phyloP scores from a whole-genome alignment of 495 filamentous ascomycete genomes.

The Hypoxylon cercidicola region DNA sequence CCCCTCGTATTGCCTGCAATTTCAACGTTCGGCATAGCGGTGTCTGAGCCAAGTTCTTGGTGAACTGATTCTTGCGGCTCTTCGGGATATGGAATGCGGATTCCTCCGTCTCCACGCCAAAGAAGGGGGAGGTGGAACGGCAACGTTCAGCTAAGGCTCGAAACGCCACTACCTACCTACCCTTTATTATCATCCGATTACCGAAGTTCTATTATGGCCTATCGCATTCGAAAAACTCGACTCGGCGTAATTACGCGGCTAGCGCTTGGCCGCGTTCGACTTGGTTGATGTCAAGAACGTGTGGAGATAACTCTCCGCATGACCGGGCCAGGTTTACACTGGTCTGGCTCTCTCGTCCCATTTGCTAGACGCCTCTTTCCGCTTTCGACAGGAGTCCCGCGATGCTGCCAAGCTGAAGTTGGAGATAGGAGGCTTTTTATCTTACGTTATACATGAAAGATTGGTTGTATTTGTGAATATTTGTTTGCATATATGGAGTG shows the following conservation, averaged over 20 bases:
- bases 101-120: not conserved
- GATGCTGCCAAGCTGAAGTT: not conserved
- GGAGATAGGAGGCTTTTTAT: slow-evolving; percentile 3
- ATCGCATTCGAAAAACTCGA: not conserved
- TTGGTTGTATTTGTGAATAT: slow-evolving; percentile 15
- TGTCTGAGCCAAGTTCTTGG: not conserved
- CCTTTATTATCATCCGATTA: not conserved
- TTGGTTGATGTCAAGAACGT: not conserved
- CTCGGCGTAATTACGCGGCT: not conserved
- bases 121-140: not conserved
- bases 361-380: not conserved
- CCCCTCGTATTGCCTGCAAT: not conserved
- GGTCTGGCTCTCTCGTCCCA: slow-evolving; percentile 1
- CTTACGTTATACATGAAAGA: slow-evolving; percentile 13
- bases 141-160: not conserved
- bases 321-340: too few species aligned
- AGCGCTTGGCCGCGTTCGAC: not conserved
- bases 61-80: slow-evolving; percentile 2
- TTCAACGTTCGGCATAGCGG: not conserved
- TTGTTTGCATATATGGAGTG: slow-evolving; percentile 17
- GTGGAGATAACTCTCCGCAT: not conserved
- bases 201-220: not conserved
- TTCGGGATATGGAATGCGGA: not conserved
- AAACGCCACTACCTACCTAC: not conserved
- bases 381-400: not conserved